Percentiles rank a stretch among this genome's conserved stretches.
Evolutionary conservation across 2,329 filamentous ascomycete genomes (phyloP).

Genomic region (Pestalotiopsis sp.): DNA sequence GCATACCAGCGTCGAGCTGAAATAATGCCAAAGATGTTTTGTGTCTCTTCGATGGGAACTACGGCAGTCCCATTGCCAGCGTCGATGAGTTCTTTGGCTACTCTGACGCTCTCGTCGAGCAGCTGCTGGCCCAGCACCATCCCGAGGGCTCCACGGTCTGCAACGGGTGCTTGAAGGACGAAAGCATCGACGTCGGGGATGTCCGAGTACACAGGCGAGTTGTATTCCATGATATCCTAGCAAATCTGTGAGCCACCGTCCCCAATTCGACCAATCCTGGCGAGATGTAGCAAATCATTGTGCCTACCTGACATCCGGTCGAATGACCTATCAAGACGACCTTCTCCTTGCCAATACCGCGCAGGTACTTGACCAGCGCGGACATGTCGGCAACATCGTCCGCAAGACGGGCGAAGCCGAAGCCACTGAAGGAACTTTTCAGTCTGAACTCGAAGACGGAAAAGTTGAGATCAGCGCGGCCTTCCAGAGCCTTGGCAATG

Average conservation of each 20-base stretch:
- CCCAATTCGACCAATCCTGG: background rate
- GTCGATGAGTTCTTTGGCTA: conserved; percentile 55
- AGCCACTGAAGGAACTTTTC: conserved; percentile 53
- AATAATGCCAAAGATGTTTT: conserved; percentile 40
- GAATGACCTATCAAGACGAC: conserved; percentile 60
- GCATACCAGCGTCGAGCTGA: conserved; percentile 55
- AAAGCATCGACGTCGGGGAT: conserved; percentile 67
- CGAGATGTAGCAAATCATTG: background rate
- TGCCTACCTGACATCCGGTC: conserved; percentile 54
- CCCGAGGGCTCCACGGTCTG: conserved; percentile 68
- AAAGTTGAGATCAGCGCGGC: conserved; percentile 39
- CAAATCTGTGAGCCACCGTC: background rate
- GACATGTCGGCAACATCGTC: conserved; percentile 56
- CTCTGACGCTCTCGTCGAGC: conserved; percentile 44
- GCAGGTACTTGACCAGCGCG: conserved; percentile 53
- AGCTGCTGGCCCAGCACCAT: conserved; percentile 41
- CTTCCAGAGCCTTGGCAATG: conserved; percentile 44
- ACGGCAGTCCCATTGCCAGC: conserved; percentile 54
- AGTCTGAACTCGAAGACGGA: conserved; percentile 59
- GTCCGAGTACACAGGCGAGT: conserved; percentile 39
- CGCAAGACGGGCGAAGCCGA: conserved; percentile 48
- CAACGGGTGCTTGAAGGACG: conserved; percentile 79
- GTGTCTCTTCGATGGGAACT: conserved; percentile 49
- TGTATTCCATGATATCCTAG: conserved; percentile 59
- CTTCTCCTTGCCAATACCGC: conserved; percentile 48